A percentile compares a stretch with the other conserved stretches of the same genome.
These are phyloP conservation scores for Rhizoclosmatium globosum DNA, from an alignment of 192 early-diverging fungal species.

Conservation along the genomic window DNA sequence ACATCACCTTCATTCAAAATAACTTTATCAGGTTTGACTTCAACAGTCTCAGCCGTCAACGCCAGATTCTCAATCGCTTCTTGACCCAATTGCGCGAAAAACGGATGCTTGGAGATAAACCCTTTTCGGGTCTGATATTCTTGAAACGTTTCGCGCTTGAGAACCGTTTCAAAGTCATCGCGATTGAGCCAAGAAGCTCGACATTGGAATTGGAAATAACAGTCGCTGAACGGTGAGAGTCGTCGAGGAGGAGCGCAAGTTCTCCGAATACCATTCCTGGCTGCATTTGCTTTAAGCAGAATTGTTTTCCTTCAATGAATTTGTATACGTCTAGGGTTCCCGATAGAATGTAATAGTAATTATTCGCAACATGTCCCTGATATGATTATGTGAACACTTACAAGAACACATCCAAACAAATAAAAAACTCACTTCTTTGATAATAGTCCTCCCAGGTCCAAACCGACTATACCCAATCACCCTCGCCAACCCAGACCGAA, in stretches of 20 bases:
- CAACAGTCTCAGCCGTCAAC: neutral
- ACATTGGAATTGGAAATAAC: neutral
- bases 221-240: neutral
- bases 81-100: constrained; percentile 12
- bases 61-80: neutral
- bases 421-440: neutral
- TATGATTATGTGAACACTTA: neutral
- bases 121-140: neutral
- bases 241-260: constrained; percentile 5
- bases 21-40: neutral
- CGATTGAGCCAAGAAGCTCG: constrained; percentile 13
- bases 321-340: constrained; percentile 9
- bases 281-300: neutral
- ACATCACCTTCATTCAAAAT: constrained; percentile 7
- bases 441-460: neutral
- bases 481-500: neutral
- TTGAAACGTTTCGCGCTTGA: constrained; percentile 10
- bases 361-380: neutral
- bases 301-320: neutral
- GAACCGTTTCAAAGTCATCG: constrained; percentile 5
- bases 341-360: constrained; percentile 18
- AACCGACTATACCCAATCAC: constrained; percentile 14
- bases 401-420: no score
- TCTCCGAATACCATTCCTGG: constrained; percentile 17
- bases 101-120: neutral